Evolutionary conservation across 345 rosid genomes (phyloP).

Genomic region (Eucalyptus fibrosa): DNA sequence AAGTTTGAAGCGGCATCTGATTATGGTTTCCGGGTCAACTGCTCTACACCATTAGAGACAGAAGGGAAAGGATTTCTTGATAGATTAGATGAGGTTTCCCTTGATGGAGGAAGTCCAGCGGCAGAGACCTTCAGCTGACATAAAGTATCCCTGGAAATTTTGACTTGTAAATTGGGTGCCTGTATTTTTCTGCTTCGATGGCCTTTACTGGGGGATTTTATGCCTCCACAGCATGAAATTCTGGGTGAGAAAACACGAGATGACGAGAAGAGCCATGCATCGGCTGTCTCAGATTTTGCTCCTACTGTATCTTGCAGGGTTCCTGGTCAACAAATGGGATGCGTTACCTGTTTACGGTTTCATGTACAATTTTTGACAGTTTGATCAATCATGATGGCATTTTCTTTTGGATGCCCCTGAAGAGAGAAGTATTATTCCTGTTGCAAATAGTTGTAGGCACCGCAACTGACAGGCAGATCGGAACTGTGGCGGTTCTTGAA

Average conservation of each 20-base stretch:
- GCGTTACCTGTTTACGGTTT: background rate
- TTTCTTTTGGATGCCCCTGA: background rate
- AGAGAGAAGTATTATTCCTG: background rate
- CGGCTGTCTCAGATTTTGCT: background rate
- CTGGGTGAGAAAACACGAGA: background rate
- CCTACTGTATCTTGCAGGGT: background rate
- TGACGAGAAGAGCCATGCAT: background rate
- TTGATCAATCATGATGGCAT: background rate
- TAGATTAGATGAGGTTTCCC: constrained; percentile 81
- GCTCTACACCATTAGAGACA: constrained; percentile 8
- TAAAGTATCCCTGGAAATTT: background rate
- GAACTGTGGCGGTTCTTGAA: background rate
- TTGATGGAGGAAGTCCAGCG: constrained; percentile 17
- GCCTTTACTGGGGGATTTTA: background rate
- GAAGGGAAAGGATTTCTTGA: constrained; percentile 68
- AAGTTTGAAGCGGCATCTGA: constrained; percentile 80
- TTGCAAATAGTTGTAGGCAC: background rate
- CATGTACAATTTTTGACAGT: background rate
- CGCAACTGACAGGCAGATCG: background rate
- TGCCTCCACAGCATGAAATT: background rate
- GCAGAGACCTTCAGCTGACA: constrained; percentile 4
- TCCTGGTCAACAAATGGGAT: background rate
- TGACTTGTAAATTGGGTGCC: background rate
- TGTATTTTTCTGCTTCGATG: background rate
- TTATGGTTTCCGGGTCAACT: constrained; percentile 7